Conservation (phyloP, 139 green algal genomes). For the Chlamydomonas asymmetrica region DNA sequence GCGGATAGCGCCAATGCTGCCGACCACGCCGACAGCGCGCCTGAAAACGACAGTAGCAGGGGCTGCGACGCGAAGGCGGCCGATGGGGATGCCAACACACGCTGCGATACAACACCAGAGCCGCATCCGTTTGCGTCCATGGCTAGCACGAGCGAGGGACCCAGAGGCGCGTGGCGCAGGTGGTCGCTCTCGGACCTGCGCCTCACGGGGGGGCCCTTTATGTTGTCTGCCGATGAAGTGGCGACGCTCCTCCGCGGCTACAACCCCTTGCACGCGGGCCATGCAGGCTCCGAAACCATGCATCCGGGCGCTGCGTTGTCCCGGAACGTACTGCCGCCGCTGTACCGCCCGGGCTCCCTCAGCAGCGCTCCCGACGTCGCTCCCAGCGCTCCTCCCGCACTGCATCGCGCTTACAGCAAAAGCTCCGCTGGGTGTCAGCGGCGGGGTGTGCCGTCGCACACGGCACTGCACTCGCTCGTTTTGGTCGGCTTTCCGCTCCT, state of each 20-base stretch:
- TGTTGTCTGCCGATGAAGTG: conserved; percentile 15
- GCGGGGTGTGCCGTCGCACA: no score
- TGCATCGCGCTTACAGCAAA: no score
- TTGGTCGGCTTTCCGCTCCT: conserved; percentile 4
- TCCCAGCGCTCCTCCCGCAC: background rate
- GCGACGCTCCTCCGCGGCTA: conserved; percentile 15
- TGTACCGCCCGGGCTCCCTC: background rate
- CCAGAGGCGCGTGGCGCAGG: background rate
- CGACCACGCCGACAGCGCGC: background rate
- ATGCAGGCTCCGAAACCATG: background rate
- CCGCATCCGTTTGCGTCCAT: no score
- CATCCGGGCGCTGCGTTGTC: background rate
- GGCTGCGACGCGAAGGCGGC: no score
- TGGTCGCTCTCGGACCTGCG: conserved; percentile 23
- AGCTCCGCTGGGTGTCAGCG: no score
- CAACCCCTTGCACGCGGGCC: background rate
- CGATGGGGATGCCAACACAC: background rate
- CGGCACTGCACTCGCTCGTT: conserved; percentile 17
- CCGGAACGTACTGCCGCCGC: no score
- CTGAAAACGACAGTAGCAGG: background rate
- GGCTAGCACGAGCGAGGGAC: background rate
- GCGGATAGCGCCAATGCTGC: no score
- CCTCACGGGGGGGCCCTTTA: background rate
- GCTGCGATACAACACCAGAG: no score
- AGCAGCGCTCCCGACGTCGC: background rate